These are phyloP conservation scores for Monosporozyma aerobia DNA, from an alignment of 805 yeast species.

Conservation along the genomic window DNA sequence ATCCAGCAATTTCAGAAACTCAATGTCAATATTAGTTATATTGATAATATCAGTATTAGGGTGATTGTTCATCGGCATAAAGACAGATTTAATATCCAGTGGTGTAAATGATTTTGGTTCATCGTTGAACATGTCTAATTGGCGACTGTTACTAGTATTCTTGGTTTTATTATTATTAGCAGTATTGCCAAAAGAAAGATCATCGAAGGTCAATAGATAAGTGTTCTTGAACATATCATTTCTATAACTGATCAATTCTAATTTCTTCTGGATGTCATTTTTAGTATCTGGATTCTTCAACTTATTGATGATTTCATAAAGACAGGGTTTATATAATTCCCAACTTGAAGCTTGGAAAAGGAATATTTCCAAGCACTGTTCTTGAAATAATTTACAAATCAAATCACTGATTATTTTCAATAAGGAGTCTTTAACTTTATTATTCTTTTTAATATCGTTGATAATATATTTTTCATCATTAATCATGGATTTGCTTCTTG, in stretches of 20 bases:
- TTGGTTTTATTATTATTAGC: background rate
- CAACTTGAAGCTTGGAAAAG: conserved; percentile 53
- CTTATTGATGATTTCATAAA: conserved; percentile 32
- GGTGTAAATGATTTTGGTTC: background rate
- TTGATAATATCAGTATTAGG: conserved; percentile 26
- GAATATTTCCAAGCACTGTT: conserved; percentile 41
- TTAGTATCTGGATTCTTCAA: conserved; percentile 19
- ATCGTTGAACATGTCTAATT: background rate
- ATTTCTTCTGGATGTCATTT: conserved; percentile 33
- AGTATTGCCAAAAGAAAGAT: background rate
- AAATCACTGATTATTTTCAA: conserved; percentile 20
- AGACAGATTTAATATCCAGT: background rate
- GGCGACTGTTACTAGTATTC: background rate
- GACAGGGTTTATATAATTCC: conserved; percentile 41
- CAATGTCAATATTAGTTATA: conserved; percentile 16
- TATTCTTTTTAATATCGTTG: conserved; percentile 30
- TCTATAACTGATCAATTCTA: conserved; percentile 53
- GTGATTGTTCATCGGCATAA: background rate
- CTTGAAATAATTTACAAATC: conserved; percentile 25
- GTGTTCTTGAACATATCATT: conserved; percentile 64
- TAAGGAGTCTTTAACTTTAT: conserved; percentile 24
- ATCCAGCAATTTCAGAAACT: conserved; percentile 20
- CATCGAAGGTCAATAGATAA: conserved; percentile 10
- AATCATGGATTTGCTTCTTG: conserved; percentile 28
- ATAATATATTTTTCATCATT: conserved; percentile 31